These are phyloP conservation scores for Leccinum boreale DNA, from an alignment of 768 basidiomycete genomes.

Conservation along the genomic window DNA sequence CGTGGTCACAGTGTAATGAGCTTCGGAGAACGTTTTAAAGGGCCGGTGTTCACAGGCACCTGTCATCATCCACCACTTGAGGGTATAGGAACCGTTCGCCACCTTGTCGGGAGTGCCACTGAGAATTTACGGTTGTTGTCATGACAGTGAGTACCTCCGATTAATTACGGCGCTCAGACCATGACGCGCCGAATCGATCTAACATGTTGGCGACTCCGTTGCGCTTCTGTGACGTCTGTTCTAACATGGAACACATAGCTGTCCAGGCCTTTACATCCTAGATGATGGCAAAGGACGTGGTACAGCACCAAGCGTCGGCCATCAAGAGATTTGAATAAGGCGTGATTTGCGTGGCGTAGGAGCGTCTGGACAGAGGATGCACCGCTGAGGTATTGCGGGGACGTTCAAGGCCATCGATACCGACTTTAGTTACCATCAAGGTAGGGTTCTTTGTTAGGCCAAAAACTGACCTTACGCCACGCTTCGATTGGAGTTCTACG, in stretches of 20 bases:
- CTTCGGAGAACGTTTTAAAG: background rate
- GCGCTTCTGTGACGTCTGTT: background rate
- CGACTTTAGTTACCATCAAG: background rate
- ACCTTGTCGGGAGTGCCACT: background rate
- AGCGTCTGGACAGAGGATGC: background rate
- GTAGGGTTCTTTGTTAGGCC: background rate
- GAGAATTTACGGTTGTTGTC: background rate
- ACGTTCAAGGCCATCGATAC: background rate
- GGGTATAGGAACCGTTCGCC: background rate
- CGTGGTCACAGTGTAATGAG: background rate
- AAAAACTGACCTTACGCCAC: background rate
- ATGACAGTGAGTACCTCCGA: background rate
- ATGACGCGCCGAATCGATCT: background rate
- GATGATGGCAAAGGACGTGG: background rate
- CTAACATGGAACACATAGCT: background rate
- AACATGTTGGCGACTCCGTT: background rate
- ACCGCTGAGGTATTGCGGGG: too few relatives aligned
- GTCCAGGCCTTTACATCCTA: too few relatives aligned
- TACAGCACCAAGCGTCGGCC: background rate
- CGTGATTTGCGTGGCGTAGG: background rate
- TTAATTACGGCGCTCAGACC: background rate
- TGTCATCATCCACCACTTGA: background rate
- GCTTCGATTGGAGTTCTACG: background rate
- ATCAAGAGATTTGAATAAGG: background rate
- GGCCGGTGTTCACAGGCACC: background rate